Evolutionary conservation across 129 eudicot species (phyloP).

Genomic region (Oenanthe sinensis): DNA sequence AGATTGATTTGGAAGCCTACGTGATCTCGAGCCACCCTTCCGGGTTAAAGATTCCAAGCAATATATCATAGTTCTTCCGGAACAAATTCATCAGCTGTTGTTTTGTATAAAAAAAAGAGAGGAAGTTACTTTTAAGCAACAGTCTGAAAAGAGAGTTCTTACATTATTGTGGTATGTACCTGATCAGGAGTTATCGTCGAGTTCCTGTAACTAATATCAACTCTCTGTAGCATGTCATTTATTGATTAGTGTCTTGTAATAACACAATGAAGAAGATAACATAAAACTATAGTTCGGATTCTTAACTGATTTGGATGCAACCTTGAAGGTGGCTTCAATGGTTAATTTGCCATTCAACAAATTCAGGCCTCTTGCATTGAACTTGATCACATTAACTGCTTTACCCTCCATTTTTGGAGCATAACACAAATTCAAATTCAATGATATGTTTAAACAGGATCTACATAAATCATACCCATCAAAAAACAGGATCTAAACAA

Average conservation of each 20-base stretch:
- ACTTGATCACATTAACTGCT: conserved; percentile 84
- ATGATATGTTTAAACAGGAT: conserved; percentile 4
- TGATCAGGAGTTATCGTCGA: conserved; percentile 71
- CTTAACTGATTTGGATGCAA: conserved; percentile 74
- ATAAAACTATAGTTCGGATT: background rate
- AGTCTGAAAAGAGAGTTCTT: background rate
- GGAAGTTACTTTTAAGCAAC: background rate
- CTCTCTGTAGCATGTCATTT: conserved; percentile 42
- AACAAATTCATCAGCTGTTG: conserved; percentile 78
- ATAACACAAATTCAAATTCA: conserved; percentile 19
- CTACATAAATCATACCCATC: background rate
- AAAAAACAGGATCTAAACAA: background rate
- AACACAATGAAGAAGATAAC: background rate
- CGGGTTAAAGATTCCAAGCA: conserved; percentile 81
- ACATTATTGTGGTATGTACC: conserved; percentile 24
- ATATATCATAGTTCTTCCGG: conserved; percentile 67
- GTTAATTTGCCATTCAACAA: conserved; percentile 67
- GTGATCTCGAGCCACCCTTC: conserved; percentile 99
- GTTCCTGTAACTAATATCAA: conserved; percentile 49
- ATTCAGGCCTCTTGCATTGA: conserved; percentile 78
- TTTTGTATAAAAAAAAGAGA: background rate
- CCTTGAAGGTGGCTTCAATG: conserved; percentile 70
- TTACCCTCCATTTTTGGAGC: conserved; percentile 81
- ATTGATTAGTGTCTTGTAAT: background rate
- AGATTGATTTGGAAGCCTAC: conserved; percentile 33